Evolutionary conservation across 163 green algal species (phyloP).

Genomic region (Prototheca stagnorum): DNA sequence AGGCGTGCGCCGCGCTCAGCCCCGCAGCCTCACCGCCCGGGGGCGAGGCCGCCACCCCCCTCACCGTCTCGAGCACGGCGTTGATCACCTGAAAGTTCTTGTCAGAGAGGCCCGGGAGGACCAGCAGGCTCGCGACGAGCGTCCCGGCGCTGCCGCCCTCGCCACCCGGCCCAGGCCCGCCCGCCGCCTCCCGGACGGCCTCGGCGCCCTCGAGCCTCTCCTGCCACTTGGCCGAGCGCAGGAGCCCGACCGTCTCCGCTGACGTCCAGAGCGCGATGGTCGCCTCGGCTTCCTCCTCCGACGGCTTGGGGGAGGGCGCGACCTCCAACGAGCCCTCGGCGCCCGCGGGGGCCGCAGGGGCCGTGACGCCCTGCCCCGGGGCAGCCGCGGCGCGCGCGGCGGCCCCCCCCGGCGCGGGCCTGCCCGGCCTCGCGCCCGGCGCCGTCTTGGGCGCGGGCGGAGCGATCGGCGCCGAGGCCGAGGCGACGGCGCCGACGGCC

Average conservation of each 20-base stretch:
- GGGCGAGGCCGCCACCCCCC: slow-evolving; percentile 12
- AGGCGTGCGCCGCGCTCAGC: slow-evolving; percentile 32
- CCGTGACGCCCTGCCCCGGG: too few relatives aligned
- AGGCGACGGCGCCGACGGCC: neutral
- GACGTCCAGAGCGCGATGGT: too few relatives aligned
- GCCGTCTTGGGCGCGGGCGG: slow-evolving; percentile 12
- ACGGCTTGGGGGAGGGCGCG: neutral
- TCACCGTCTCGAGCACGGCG: slow-evolving; percentile 61
- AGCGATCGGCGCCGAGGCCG: slow-evolving; percentile 1
- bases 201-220: slow-evolving; percentile 59
- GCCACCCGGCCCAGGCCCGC: too few relatives aligned
- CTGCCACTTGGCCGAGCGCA: slow-evolving; percentile 66
- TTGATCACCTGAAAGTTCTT: slow-evolving; percentile 93
- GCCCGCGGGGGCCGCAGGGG: too few relatives aligned
- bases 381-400: too few relatives aligned
- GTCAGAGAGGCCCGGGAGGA: slow-evolving; percentile 76
- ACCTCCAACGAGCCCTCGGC: too few relatives aligned
- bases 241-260: slow-evolving; percentile 19
- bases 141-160: slow-evolving; percentile 6
- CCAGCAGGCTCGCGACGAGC: slow-evolving; percentile 40
- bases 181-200: slow-evolving; percentile 23
- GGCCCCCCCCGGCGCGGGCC: too few relatives aligned
- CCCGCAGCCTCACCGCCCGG: too few relatives aligned
- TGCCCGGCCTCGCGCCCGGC: too few relatives aligned
- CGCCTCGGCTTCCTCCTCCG: too few relatives aligned